Conservation (phyloP, 768 basidiomycete species). For the Mycena belliarum region DNA sequence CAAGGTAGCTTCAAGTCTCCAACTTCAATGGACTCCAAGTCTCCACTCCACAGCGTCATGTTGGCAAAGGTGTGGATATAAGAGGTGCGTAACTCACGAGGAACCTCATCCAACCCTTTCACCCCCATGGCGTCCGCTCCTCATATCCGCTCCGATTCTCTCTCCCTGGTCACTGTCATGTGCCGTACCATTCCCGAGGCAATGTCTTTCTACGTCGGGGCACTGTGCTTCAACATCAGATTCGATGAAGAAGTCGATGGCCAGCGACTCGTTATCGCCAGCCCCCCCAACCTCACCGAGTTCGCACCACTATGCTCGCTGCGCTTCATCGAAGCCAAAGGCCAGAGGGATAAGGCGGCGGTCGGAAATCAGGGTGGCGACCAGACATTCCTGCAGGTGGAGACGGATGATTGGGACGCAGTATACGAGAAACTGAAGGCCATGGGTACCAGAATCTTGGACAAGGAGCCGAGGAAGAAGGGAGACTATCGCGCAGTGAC, state of each 20-base stretch:
- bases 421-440: conserved; percentile 4
- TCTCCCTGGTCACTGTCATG: conserved; percentile 11
- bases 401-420: conserved; percentile 13
- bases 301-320: conserved; percentile 10
- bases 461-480: conserved; percentile 10
- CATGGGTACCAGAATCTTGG: conserved; percentile 8
- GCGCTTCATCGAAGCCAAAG: conserved; percentile 5
- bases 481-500: conserved; percentile 5
- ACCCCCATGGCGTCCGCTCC: no score
- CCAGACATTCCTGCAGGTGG: conserved; percentile 7
- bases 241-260: conserved; percentile 10
- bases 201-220: conserved; percentile 14
- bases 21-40: no score
- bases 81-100: no score
- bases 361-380: conserved; percentile 15
- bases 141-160: conserved; percentile 10
- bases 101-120: no score
- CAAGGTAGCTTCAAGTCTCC: no score
- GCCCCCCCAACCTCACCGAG: conserved; percentile 12
- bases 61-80: no score
- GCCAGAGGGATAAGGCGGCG: background rate
- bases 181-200: conserved; percentile 8
- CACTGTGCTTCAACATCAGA: conserved; percentile 3
- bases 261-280: conserved; percentile 7
- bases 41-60: no score